Conservation (phyloP, 208 protist genomes). For the Chromosphaera perkinsii region DNA sequence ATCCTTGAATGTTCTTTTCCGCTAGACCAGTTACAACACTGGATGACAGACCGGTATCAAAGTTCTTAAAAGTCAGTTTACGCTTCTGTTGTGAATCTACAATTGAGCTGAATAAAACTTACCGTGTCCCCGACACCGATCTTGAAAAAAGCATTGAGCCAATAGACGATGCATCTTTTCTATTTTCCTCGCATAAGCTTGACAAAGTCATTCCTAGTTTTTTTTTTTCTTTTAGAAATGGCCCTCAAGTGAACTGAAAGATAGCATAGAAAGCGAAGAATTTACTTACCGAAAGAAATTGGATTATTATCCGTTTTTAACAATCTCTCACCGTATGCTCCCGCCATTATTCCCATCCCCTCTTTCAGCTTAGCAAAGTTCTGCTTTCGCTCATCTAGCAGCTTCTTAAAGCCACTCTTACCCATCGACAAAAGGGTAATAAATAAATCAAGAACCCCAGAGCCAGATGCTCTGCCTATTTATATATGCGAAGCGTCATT, state of each 20-base stretch:
- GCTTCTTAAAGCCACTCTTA: constrained; percentile 56
- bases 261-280: background rate
- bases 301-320: constrained; percentile 59
- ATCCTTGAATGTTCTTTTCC: constrained; percentile 23
- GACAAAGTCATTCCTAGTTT: background rate
- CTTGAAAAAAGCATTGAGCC: constrained; percentile 53
- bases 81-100: background rate
- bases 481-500: background rate
- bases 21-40: constrained; percentile 7
- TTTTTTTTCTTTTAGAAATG: background rate
- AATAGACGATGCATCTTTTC: constrained; percentile 12
- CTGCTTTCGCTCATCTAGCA: constrained; percentile 71
- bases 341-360: constrained; percentile 44
- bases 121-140: constrained; percentile 47
- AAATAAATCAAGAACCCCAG: constrained; percentile 86
- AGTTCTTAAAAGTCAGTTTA: background rate
- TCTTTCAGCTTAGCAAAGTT: constrained; percentile 36
- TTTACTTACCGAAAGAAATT: constrained; percentile 59
- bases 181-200: background rate
- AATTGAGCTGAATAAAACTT: background rate
- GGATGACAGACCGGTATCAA: background rate
- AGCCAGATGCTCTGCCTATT: constrained; percentile 77
- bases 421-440: constrained; percentile 89
- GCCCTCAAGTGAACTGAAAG: background rate
- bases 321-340: constrained; percentile 38